Percentiles rank a stretch among this genome's conserved stretches.
Evolutionary conservation across 2,329 filamentous ascomycete genomes (phyloP).

Genomic region (Rhynchosporium graminicola): DNA sequence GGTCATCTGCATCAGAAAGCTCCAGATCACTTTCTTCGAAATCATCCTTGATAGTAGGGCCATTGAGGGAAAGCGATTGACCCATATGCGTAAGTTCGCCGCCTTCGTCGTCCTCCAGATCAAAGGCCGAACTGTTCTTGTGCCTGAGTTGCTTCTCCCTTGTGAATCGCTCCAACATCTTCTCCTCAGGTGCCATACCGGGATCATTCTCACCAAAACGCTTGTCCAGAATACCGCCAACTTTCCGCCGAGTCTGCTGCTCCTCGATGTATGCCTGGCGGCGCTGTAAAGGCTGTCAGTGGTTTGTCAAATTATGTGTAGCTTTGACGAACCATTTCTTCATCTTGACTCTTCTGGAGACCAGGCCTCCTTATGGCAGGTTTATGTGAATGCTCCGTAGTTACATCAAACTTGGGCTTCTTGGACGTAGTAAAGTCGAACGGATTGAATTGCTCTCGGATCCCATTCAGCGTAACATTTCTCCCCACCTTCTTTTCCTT

Average conservation of each 20-base stretch:
- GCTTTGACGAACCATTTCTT: slow-evolving; percentile 67
- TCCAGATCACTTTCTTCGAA: slow-evolving; percentile 77
- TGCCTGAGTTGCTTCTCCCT: slow-evolving; percentile 79
- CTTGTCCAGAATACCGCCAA: slow-evolving; percentile 88
- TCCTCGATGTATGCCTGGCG: slow-evolving; percentile 49
- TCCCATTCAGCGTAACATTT: slow-evolving; percentile 75
- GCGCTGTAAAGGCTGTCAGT: slow-evolving; percentile 18
- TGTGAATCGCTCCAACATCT: slow-evolving; percentile 87
- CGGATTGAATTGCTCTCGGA: slow-evolving; percentile 96
- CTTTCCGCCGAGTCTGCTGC: slow-evolving; percentile 85
- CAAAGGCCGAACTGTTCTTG: slow-evolving; percentile 80
- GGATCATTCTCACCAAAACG: slow-evolving; percentile 96
- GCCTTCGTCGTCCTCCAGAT: slow-evolving; percentile 78
- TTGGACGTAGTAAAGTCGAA: slow-evolving; percentile 87
- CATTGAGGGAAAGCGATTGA: slow-evolving; percentile 67
- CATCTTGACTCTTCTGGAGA: slow-evolving; percentile 80
- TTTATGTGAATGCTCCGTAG: slow-evolving; percentile 52
- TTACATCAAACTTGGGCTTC: slow-evolving; percentile 83
- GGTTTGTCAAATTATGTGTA: slow-evolving; percentile 13
- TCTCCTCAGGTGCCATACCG: slow-evolving; percentile 89
- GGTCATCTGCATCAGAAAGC: slow-evolving; percentile 57
- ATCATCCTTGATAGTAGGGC: slow-evolving; percentile 61
- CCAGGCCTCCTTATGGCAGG: slow-evolving; percentile 73
- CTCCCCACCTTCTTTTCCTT: slow-evolving; percentile 74
- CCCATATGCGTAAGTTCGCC: slow-evolving; percentile 81